Evolutionary conservation across 1,284 basidiomycete genomes (phyloP).

Genomic region (Vanrija pseudolonga): DNA sequence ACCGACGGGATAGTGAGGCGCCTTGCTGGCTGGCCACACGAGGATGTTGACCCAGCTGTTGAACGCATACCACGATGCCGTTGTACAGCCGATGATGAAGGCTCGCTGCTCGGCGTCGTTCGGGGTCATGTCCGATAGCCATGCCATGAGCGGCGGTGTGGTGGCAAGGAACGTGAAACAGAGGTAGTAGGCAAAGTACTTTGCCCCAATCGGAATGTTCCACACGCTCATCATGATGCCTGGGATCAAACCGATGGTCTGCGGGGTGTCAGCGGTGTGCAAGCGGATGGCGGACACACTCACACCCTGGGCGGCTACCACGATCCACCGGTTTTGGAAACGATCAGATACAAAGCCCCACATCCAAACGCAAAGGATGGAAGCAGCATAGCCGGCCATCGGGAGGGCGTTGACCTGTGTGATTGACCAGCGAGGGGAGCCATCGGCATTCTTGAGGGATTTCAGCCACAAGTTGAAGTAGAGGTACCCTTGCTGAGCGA

Average conservation of each 20-base stretch:
- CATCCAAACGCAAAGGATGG: conserved; percentile 11
- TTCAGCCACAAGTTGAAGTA: conserved; percentile 36
- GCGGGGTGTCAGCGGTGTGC: too few species aligned
- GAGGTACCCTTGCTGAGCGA: conserved; percentile 26
- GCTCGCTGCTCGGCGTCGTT: conserved; percentile 15
- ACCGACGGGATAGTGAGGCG: conserved; percentile 1
- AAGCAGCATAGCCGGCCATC: conserved; percentile 6
- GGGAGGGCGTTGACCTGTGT: conserved; percentile 12
- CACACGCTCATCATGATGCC: conserved; percentile 18
- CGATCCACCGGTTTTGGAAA: conserved; percentile 14
- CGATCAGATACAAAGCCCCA: conserved; percentile 9
- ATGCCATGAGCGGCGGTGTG: conserved; percentile 13
- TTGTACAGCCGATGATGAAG: conserved; percentile 11
- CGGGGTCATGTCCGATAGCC: conserved; percentile 14
- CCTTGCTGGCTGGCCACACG: conserved; percentile 13
- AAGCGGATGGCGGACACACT: neutral
- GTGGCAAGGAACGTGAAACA: conserved; percentile 12
- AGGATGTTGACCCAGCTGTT: conserved; percentile 14
- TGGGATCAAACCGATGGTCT: conserved; percentile 8
- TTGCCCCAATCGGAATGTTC: conserved; percentile 13
- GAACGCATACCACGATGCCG: conserved; percentile 8
- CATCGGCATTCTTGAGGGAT: conserved; percentile 20
- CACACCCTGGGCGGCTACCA: conserved; percentile 6
- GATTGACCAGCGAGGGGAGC: conserved; percentile 14
- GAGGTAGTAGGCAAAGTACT: conserved; percentile 15